phyloP scores from a whole-genome alignment of 352 stramenopile genomes.

The Phytophthora capsici region DNA sequence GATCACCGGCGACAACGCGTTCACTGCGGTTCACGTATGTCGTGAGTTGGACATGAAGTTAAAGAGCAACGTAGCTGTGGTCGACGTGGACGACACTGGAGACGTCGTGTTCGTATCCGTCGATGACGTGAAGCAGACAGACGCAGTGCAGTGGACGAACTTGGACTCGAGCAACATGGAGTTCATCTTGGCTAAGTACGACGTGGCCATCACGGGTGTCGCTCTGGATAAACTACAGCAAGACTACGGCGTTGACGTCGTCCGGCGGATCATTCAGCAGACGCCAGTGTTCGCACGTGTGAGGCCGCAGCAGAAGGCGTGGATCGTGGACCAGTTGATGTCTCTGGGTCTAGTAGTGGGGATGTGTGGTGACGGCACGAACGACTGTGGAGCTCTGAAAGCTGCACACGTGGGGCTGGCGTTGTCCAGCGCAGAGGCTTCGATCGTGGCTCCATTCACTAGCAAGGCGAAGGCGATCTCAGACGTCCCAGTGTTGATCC shows the following conservation, averaged over 20 bases:
- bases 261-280: constrained; percentile 39
- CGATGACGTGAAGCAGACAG: constrained; percentile 36
- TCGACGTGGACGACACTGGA: constrained; percentile 40
- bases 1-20: constrained; percentile 82
- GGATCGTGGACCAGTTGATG: constrained; percentile 63
- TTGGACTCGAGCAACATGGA: constrained; percentile 39
- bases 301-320: constrained; percentile 53
- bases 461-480: constrained; percentile 80
- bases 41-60: constrained; percentile 48
- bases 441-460: constrained; percentile 66
- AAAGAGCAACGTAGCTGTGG: constrained; percentile 48
- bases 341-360: constrained; percentile 45
- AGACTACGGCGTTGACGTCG: constrained; percentile 35
- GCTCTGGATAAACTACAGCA: constrained; percentile 46
- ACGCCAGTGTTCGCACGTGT: constrained; percentile 58
- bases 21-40: constrained; percentile 56
- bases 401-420: constrained; percentile 86
- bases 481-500: constrained; percentile 76
- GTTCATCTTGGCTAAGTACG: constrained; percentile 29
- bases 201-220: constrained; percentile 55
- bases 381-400: constrained; percentile 88
- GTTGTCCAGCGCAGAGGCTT: constrained; percentile 84
- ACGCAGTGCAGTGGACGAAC: constrained; percentile 37
- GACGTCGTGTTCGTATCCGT: constrained; percentile 39
- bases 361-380: constrained; percentile 69